Base-by-base conservation (phyloP, 768 basidiomycete genomes). In the Daedaleopsis nitida region DNA sequence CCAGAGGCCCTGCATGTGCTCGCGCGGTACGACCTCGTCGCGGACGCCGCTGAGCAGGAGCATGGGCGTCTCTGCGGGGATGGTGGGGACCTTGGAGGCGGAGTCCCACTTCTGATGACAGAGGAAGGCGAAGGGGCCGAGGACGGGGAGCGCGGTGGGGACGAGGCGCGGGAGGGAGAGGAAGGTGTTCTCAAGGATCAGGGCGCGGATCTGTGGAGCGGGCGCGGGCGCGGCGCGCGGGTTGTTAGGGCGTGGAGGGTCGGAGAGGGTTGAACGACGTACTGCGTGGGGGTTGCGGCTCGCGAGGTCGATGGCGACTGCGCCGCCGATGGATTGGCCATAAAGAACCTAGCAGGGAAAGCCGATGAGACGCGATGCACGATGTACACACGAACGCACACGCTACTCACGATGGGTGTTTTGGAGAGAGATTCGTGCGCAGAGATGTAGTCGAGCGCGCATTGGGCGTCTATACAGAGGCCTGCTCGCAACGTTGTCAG, bases 111-210 rank as follows among this genome's bases (percentile, higher is more conserved):
- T 90, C 72, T 96, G 86, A 68, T 94, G 87, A 66, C 92, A 89
- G 13, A 95, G 82, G 74, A 89, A 89, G 19, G 92, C 77, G 69
- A 94, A 80, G 3, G 87, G 89, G 0, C 83, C 79, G 34, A 95
- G 81, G 35, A 83, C 71, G 7, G 95, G 95, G 37, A 97, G 77
- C 16, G 89, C 84, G 62, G 85, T 78, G 0, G 93, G 95, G n/a
- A 97, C 85, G 16, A 96, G 83, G 53, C 80, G 82, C 6, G 89
- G 89, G 32, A 98, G 82, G 44, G 90, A 93, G 37, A 89, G 85
- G 73, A 97, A 97, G 0, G 96, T 96, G 72, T 97, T 98, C 77
- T 98, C 96, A 59, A 98, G 80, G 58, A 98, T 83, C 16, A 97
- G 80, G 0, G 88, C 95, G 17, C 78, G 59, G 58, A 96, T 86